phyloP scores from a whole-genome alignment of 306 rosid genomes.

The Trichosanthes truncata region DNA sequence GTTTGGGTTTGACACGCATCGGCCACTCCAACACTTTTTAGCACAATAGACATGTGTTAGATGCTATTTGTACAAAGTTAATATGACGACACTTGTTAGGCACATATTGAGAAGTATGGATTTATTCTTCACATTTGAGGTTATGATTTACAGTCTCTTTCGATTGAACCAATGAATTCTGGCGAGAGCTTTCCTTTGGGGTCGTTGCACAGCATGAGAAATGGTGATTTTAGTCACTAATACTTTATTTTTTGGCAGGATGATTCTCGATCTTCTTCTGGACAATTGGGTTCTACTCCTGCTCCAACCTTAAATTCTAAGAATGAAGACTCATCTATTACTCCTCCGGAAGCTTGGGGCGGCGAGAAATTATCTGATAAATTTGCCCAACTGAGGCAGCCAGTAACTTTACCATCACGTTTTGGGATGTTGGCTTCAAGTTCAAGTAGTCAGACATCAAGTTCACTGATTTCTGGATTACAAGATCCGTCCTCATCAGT shows the following conservation, averaged over 20 bases:
- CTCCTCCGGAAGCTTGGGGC: constrained; percentile 99
- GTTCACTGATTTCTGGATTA: constrained; percentile 51
- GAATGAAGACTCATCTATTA: constrained; percentile 73
- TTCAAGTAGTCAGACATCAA: constrained; percentile 59
- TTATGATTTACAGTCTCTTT: background rate
- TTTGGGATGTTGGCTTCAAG: constrained; percentile 46
- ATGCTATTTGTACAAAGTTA: background rate
- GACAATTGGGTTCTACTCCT: constrained; percentile 57
- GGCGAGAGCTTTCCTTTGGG: background rate
- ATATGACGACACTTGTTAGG: background rate
- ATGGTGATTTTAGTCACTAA: background rate
- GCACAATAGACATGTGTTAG: background rate
- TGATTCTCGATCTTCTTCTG: constrained; percentile 53
- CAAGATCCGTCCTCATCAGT: constrained; percentile 55
- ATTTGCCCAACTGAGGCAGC: constrained; percentile 42
- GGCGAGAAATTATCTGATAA: constrained; percentile 85
- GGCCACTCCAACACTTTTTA: background rate
- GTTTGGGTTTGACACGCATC: background rate
- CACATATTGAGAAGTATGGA: background rate
- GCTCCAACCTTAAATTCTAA: constrained; percentile 62
- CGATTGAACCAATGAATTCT: background rate
- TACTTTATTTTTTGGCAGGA: constrained; percentile 33
- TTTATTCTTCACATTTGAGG: background rate
- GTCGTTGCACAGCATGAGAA: background rate
- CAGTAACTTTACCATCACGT: constrained; percentile 60